These are phyloP conservation scores for Phoenix dactylifera DNA, from an alignment of 176 grass and related monocot genomes.

Conservation along the genomic window DNA sequence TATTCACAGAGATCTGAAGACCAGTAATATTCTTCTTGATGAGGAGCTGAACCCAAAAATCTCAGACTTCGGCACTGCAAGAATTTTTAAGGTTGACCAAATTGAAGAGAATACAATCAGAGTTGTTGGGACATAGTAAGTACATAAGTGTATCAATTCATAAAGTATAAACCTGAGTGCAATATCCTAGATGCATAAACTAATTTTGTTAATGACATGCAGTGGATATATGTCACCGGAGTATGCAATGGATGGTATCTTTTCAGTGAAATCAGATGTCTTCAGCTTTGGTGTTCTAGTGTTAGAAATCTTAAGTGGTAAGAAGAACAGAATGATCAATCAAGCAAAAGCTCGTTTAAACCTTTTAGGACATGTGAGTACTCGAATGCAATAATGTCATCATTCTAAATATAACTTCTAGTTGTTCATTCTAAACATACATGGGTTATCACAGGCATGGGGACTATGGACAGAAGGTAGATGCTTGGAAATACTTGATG, in stretches of 20 bases:
- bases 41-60: constrained; percentile 54
- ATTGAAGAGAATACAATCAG: too few species aligned
- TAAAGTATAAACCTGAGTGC: too few species aligned
- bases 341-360: neutral
- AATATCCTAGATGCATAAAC: too few species aligned
- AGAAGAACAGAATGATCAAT: neutral
- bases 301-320: neutral
- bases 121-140: too few species aligned
- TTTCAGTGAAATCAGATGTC: constrained; percentile 7
- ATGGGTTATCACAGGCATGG: neutral
- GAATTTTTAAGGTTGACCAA: constrained; percentile 44
- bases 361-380: neutral
- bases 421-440: neutral
- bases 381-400: neutral
- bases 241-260: constrained; percentile 6
- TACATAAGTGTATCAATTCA: too few species aligned
- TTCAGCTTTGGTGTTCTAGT: constrained; percentile 4
- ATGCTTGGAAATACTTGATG: constrained; percentile 1
- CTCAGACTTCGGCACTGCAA: constrained; percentile 58
- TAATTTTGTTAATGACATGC: too few species aligned
- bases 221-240: too few species aligned
- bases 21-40: constrained; percentile 69
- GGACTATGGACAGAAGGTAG: neutral
- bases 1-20: constrained; percentile 73
- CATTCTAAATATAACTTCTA: neutral